phyloP scores from a whole-genome alignment of 1,139 yeast species.

The Yamadazyma kanchanaburiensis region DNA sequence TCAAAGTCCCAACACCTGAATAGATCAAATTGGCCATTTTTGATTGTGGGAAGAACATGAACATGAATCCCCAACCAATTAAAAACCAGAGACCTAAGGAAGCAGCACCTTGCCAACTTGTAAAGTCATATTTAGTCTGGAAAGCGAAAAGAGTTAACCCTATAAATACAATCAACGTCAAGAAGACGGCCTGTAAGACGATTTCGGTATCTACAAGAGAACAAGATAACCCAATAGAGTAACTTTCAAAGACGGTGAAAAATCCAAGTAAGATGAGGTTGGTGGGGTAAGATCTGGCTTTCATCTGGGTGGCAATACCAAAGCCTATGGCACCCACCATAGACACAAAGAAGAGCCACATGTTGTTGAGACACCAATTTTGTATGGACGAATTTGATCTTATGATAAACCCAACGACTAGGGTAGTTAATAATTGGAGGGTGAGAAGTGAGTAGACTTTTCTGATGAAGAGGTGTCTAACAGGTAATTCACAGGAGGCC shows the following conservation, averaged over 20 bases:
- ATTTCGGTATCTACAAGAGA: conserved; percentile 61
- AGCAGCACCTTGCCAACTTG: conserved; percentile 66
- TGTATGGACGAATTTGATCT: conserved; percentile 46
- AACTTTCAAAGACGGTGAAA: conserved; percentile 75
- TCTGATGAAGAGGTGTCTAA: conserved; percentile 73
- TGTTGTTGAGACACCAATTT: conserved; percentile 57
- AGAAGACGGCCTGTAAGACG: conserved; percentile 66
- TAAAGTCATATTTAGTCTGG: conserved; percentile 79
- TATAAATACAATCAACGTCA: conserved; percentile 66
- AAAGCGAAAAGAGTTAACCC: conserved; percentile 77
- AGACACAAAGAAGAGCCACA: conserved; percentile 60
- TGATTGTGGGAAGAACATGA: conserved; percentile 61
- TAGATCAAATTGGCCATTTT: conserved; percentile 57
- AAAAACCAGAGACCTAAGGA: conserved; percentile 64
- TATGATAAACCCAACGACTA: conserved; percentile 56
- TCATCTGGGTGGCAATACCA: conserved; percentile 56
- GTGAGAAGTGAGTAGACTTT: conserved; percentile 75
- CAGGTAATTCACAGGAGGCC: conserved; percentile 70
- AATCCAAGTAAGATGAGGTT: conserved; percentile 55
- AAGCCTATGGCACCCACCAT: conserved; percentile 59
- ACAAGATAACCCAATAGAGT: conserved; percentile 66
- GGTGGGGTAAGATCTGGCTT: conserved; percentile 63
- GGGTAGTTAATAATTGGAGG: conserved; percentile 61
- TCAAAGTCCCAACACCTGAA: conserved; percentile 68
- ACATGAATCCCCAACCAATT: conserved; percentile 69